phyloP scores from a whole-genome alignment of 768 basidiomycete species.

The Agrocybe pediades region DNA sequence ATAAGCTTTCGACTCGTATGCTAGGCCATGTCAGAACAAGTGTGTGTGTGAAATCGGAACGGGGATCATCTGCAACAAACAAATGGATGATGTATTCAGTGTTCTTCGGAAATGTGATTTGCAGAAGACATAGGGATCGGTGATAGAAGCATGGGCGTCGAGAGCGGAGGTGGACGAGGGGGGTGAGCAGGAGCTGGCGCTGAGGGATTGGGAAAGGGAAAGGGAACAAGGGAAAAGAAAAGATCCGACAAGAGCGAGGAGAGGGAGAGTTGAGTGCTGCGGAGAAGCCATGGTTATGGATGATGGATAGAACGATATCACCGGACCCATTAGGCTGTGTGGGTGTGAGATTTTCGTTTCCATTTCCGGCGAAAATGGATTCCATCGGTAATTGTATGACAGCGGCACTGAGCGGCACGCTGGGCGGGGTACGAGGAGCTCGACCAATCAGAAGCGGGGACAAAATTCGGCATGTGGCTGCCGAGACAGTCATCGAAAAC shows the following conservation, averaged over 20 bases:
- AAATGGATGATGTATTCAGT: slow-evolving; percentile 5
- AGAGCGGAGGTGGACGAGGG: slow-evolving; percentile 12
- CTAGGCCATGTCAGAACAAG: slow-evolving; percentile 3
- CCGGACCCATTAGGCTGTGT: slow-evolving; percentile 21
- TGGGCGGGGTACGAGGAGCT: slow-evolving; percentile 11
- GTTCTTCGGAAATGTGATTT: slow-evolving; percentile 4
- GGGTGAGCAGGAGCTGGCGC: slow-evolving; percentile 3
- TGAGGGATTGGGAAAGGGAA: slow-evolving; percentile 13
- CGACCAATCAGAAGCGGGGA: slow-evolving; percentile 14
- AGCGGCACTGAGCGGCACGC: slow-evolving; percentile 21
- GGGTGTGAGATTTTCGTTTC: slow-evolving; percentile 20
- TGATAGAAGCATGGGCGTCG: slow-evolving; percentile 19
- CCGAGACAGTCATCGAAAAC: slow-evolving; percentile 21
- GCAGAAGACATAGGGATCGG: not conserved
- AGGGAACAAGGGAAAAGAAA: slow-evolving; percentile 9
- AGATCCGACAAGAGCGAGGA: slow-evolving; percentile 24
- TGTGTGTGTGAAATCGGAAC: slow-evolving; percentile 9
- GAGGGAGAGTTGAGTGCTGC: slow-evolving; percentile 19
- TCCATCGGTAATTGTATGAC: slow-evolving; percentile 14
- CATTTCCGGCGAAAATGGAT: slow-evolving; percentile 3
- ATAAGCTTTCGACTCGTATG: slow-evolving; percentile 7
- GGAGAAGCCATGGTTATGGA: slow-evolving; percentile 19
- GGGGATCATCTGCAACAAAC: slow-evolving; percentile 8
- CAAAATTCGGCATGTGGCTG: slow-evolving; percentile 16
- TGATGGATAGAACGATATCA: slow-evolving; percentile 23